phyloP scores from a whole-genome alignment of 768 basidiomycete genomes.

The Trametes gibbosa region DNA sequence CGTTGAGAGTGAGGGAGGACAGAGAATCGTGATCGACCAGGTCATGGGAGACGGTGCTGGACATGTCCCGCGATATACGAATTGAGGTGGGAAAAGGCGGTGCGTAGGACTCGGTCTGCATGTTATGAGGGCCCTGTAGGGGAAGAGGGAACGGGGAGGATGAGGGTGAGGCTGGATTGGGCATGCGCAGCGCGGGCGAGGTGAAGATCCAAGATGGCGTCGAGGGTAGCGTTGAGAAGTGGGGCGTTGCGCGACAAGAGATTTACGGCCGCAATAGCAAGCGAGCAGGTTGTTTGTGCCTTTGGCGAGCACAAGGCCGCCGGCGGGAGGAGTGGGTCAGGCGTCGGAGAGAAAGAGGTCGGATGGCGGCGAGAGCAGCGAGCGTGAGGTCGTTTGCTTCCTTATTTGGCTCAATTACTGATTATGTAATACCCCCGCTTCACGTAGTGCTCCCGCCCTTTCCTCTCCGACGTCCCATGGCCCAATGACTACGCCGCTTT shows the following conservation, averaged over 20 bases:
- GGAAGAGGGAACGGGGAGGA: constrained; percentile 24
- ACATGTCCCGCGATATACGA: constrained; percentile 16
- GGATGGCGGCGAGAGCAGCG: not conserved
- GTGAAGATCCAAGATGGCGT: constrained; percentile 7
- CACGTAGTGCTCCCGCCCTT: not conserved
- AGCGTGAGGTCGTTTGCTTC: constrained; percentile 9
- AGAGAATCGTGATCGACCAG: constrained; percentile 14
- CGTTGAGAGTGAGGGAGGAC: constrained; percentile 11
- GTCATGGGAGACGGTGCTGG: constrained; percentile 7
- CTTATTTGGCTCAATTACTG: constrained; percentile 13
- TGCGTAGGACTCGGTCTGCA: constrained; percentile 19
- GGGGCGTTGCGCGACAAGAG: no score
- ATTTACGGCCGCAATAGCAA: constrained; percentile 17
- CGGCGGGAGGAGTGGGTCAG: not conserved
- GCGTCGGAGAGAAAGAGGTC: not conserved
- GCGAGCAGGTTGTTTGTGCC: not conserved
- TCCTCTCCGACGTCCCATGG: not conserved
- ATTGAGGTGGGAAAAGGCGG: constrained; percentile 13
- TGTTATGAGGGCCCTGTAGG: constrained; percentile 22
- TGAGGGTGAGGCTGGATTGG: constrained; percentile 18
- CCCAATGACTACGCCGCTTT: not conserved
- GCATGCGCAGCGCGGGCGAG: constrained; percentile 17
- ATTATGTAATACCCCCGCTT: constrained; percentile 2
- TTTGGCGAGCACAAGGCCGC: not conserved
- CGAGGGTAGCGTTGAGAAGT: no score